Evolutionary conservation across 306 rosid genomes (phyloP).

Genomic region (Lathyrus aphaca): DNA sequence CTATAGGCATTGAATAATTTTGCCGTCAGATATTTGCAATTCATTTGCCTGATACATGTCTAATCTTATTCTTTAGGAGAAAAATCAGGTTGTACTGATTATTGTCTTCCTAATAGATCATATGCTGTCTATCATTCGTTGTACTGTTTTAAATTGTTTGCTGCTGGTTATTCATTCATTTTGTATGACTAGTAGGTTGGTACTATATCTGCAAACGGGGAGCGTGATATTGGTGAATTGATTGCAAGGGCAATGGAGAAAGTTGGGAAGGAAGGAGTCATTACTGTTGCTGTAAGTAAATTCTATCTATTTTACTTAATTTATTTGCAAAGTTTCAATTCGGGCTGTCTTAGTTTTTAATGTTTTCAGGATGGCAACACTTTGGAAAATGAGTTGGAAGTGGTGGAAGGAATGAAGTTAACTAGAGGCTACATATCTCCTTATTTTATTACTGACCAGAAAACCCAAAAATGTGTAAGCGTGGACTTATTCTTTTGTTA

Average conservation of each 20-base stretch:
- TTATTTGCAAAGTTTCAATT: slow-evolving; percentile 11
- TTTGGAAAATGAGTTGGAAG: slow-evolving; percentile 91
- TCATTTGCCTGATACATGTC: slow-evolving; percentile 12
- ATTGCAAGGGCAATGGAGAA: slow-evolving; percentile 97
- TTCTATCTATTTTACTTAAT: slow-evolving; percentile 22
- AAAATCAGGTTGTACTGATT: background rate
- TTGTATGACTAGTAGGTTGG: slow-evolving; percentile 64
- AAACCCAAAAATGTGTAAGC: slow-evolving; percentile 93
- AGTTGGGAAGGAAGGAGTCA: slow-evolving; percentile 97
- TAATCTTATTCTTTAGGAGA: background rate
- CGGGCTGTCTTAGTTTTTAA: slow-evolving; percentile 34
- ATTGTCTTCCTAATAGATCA: slow-evolving; percentile 19
- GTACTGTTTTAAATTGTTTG: slow-evolving; percentile 9
- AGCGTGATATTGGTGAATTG: slow-evolving; percentile 85
- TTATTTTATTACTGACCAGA: slow-evolving; percentile 82
- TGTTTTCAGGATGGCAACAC: slow-evolving; percentile 85
- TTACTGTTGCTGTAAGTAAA: slow-evolving; percentile 78
- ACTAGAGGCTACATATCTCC: slow-evolving; percentile 89
- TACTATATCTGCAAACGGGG: slow-evolving; percentile 96
- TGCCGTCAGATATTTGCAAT: background rate
- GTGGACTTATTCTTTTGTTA: slow-evolving; percentile 31
- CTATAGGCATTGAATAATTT: slow-evolving; percentile 20
- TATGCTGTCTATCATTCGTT: background rate
- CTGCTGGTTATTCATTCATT: slow-evolving; percentile 20
- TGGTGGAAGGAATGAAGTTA: slow-evolving; percentile 97